A percentile compares a stretch with the other conserved stretches of the same genome.
Conservation (phyloP, 306 rosid species). For the Abrus pulchellus region DNA sequence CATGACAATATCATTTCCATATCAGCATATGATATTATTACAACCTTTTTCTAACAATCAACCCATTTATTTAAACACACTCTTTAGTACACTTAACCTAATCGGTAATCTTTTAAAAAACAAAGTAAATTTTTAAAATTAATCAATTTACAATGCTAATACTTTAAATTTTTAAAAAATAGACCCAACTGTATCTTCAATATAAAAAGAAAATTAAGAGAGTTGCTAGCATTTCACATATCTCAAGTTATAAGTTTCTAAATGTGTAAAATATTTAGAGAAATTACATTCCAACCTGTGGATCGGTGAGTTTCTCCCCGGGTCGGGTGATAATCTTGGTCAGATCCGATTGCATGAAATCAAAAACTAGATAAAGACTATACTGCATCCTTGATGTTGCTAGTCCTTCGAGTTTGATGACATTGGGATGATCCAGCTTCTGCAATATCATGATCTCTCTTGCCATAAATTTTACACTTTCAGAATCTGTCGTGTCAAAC, state of each 20-base stretch:
- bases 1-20: no score
- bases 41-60: no score
- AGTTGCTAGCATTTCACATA: background rate
- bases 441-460: slow-evolving; percentile 71
- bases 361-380: slow-evolving; percentile 72
- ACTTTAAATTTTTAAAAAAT: no score
- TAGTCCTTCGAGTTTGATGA: slow-evolving; percentile 75
- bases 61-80: no score
- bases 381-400: slow-evolving; percentile 83
- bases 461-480: slow-evolving; percentile 79
- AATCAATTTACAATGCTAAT: no score
- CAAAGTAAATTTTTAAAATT: no score
- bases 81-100: no score
- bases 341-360: slow-evolving; percentile 65
- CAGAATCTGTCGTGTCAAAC: slow-evolving; percentile 73
- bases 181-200: no score
- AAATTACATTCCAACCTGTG: slow-evolving; percentile 54
- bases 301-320: slow-evolving; percentile 60
- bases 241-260: background rate
- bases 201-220: no score
- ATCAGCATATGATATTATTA: no score
- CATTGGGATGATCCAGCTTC: slow-evolving; percentile 73
- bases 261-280: background rate
- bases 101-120: no score
- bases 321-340: slow-evolving; percentile 63